Percentiles rank a stretch among this genome's conserved stretches.
Conservation (phyloP, 345 rosid genomes). For the Ceriops zippeliana region DNA sequence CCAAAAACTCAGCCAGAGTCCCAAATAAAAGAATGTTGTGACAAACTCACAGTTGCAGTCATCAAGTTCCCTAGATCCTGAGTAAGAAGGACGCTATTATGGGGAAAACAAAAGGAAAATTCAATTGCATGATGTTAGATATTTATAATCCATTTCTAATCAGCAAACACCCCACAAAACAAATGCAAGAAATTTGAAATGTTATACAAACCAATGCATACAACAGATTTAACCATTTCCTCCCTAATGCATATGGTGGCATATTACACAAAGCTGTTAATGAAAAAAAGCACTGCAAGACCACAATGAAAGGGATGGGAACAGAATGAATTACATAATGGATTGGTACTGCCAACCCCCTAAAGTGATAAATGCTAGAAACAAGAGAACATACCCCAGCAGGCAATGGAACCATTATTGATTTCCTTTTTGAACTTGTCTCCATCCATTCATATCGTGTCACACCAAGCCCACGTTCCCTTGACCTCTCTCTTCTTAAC, state of each 20-base stretch:
- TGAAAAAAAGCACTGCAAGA: not conserved
- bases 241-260: too few relatives aligned
- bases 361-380: slow-evolving; percentile 2
- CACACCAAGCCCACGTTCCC: slow-evolving; percentile 94
- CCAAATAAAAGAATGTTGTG: not conserved
- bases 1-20: not conserved
- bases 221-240: too few relatives aligned
- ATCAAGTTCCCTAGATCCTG: not conserved
- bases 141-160: too few relatives aligned
- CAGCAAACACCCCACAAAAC: too few relatives aligned
- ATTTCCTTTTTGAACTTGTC: slow-evolving; percentile 58
- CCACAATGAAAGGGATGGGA: not conserved
- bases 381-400: slow-evolving; percentile 63
- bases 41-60: not conserved
- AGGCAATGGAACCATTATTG: slow-evolving; percentile 86
- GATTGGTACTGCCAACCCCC: too few relatives aligned
- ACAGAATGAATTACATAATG: not conserved
- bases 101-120: not conserved
- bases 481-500: slow-evolving; percentile 80
- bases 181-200: too few relatives aligned
- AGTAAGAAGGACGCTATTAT: not conserved
- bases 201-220: too few relatives aligned
- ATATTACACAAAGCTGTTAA: not conserved
- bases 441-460: slow-evolving; percentile 93
- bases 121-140: too few relatives aligned